A percentile compares a stretch with the other conserved stretches of the same genome.
Conservation (phyloP, 768 basidiomycete species). For the Russula vinacea region DNA sequence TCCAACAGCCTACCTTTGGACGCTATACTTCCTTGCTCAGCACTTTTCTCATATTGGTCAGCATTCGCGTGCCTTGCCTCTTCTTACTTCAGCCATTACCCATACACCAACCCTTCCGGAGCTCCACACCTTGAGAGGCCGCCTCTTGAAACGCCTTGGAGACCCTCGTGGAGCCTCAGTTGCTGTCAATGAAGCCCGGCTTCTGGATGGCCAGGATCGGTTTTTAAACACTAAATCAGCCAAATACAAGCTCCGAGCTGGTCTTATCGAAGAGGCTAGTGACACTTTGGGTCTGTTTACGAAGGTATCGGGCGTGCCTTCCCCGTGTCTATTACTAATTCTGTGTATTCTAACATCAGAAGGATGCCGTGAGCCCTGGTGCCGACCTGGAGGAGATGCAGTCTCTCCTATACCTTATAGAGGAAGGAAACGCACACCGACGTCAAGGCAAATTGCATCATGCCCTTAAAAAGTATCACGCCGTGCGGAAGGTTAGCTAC, state of each 20-base stretch:
- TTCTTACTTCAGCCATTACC: constrained; percentile 60
- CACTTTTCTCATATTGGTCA: constrained; percentile 70
- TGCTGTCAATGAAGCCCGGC: constrained; percentile 74
- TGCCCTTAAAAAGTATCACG: constrained; percentile 82
- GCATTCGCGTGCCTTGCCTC: constrained; percentile 49
- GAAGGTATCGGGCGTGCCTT: constrained; percentile 49
- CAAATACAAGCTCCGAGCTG: constrained; percentile 86
- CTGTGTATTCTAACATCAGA: constrained; percentile 45
- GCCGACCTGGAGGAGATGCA: constrained; percentile 95
- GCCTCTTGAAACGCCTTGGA: constrained; percentile 82
- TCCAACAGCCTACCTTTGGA: constrained; percentile 89
- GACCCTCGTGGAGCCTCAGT: constrained; percentile 72
- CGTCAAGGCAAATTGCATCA: constrained; percentile 63
- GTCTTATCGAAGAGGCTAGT: constrained; percentile 71
- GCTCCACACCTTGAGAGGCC: constrained; percentile 74
- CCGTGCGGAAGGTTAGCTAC: constrained; percentile 61
- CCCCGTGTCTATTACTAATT: not conserved
- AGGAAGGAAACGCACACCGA: constrained; percentile 72
- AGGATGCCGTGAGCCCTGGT: constrained; percentile 73
- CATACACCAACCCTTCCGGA: constrained; percentile 97
- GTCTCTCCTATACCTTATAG: constrained; percentile 78
- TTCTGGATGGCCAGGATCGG: constrained; percentile 89
- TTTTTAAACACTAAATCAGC: constrained; percentile 92
- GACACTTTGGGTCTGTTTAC: constrained; percentile 83
- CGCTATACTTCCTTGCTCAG: constrained; percentile 91